Evolutionary conservation across 73 alveolate species (phyloP).

Genomic region (Tetrahymena borealis): DNA sequence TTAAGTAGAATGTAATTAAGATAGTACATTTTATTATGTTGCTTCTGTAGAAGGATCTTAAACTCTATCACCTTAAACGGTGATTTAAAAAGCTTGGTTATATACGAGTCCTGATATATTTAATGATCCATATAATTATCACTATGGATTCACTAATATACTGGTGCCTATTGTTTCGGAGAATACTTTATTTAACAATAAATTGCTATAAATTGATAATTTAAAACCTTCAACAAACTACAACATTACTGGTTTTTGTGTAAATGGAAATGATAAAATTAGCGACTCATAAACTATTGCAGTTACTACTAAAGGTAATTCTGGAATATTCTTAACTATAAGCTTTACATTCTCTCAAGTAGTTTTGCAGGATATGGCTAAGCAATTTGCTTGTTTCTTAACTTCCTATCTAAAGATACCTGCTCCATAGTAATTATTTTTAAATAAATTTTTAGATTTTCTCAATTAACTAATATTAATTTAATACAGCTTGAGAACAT

Average conservation of each 20-base stretch:
- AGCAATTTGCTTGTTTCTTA: background rate
- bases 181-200: background rate
- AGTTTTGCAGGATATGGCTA: background rate
- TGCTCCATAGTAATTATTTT: background rate
- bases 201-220: background rate
- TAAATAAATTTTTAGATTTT: no score
- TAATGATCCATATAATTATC: background rate
- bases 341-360: background rate
- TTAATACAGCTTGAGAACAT: background rate
- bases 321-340: background rate
- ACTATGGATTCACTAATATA: background rate
- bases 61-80: background rate
- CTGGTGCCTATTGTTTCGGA: background rate
- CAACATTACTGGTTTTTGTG: background rate
- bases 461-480: no score
- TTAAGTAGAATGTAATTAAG: background rate
- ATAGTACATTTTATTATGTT: background rate
- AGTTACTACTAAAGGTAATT: background rate
- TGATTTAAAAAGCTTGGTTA: background rate
- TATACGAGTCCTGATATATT: background rate
- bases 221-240: background rate
- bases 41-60: background rate
- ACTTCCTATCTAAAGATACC: background rate
- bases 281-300: background rate
- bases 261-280: background rate